Evolutionary conservation across 371 early-diverging fungal genomes (phyloP), one percentile per base, ranked within the genome.

Genomic region (Pancytospora philotis): DNA sequence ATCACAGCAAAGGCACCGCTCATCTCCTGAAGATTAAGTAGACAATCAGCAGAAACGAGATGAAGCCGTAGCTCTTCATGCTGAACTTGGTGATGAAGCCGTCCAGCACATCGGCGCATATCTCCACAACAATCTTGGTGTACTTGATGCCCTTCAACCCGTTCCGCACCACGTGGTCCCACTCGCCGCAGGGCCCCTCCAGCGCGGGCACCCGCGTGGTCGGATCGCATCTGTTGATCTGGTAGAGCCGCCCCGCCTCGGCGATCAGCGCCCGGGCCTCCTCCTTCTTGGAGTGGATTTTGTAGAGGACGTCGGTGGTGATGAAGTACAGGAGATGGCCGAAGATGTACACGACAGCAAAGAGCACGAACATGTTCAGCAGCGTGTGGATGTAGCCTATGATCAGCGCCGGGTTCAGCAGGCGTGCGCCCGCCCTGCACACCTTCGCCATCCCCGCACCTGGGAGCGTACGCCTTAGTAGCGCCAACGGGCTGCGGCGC

Each of bases 131-230:
- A 16, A 80, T 73, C 38, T 62, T 76, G 16, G 75, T 74, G 30
- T 79, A 57, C 45, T 78, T 76, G 19, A 76, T 53, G 38, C 63
- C 52, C 22, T 62, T 8, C 30, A 73, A 62, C 10, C 75, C 71
- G 58, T 84, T 81, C 25, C 84, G 78, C 86, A 89, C 89, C 74
- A 89, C 88, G 28, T 77, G 66, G 55, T 87, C 88, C 91, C 91
- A 91, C 19, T 79, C 81, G 19, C 72, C 76, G 71, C 92, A 91
- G 59, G 83, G 71, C 35, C 73, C 69, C 62, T 88, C 86, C 80
- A 91, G 80, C 6, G 86, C 87, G 25, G 90, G 91, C 3, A 89
- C 86, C 10, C 88, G 84, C 52, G 84, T 76, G 1, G 58, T 77
- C 35, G 83, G 86, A 51, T 83, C 83, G 74, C 92, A 91, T 8